Base-by-base conservation (phyloP, 1,139 yeast genomes). In the Sugiyamaella paludigena region DNA sequence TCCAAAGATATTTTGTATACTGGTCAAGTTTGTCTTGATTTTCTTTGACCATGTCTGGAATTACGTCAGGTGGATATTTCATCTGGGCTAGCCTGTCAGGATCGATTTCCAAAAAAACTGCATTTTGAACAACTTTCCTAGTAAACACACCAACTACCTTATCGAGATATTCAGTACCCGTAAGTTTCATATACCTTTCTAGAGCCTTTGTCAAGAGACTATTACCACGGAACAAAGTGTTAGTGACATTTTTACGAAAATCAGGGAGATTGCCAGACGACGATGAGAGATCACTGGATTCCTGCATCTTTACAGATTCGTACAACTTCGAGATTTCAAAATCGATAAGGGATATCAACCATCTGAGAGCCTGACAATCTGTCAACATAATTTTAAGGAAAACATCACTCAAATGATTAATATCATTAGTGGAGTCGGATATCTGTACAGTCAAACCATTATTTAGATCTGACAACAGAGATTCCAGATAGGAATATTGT, bases 141-240 rank as follows among this genome's bases (percentile, higher is more conserved):
- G 89, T 79, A 55, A 87, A 81, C 24, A 75, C 77, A 0, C 94
- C 91, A 52, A 91, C 76, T 2, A 87, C 81, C 56, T 78, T 78
- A 54, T 84, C 86, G 41, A 92, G 68, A 61, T 87, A 88, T 54
- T 84, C 89, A 53, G 79, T 84, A 0, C 98, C 98, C 28, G 84
- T 75, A 59, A 94, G 72, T 40, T 84, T 74, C 64, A 86, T 84
- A 63, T 83, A 88, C 54, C 79, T 75, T 59, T 92, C 98, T 45
- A 91, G 66, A 0, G 95, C 78, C 63, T 87, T 87, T 0, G 96
- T 83, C 54, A 91, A 75, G 8, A 89, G 74, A 1, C 95, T 83
- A 49, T 87, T 85, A 0, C 97, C 96, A 57, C 98, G 74, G 62
- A 92, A 91, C 16, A 92, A 66, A 0, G 95, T 82, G 58, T 86